Conservation (phyloP, 306 rosid species). For the Trifolium dubium region DNA sequence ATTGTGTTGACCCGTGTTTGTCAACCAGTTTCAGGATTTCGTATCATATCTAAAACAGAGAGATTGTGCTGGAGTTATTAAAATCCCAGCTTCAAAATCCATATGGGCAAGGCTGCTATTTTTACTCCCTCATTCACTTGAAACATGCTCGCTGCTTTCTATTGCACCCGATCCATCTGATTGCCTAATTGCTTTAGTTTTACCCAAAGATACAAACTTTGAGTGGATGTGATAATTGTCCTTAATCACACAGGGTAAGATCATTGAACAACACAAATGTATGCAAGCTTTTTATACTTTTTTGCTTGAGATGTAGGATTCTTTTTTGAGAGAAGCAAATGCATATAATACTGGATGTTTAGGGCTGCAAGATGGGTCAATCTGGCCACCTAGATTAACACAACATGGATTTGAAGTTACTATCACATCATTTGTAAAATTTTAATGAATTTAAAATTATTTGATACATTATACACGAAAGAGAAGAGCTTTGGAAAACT, state of each 20-base stretch:
- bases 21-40: constrained; percentile 92
- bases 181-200: constrained; percentile 81
- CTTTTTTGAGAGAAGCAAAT: constrained; percentile 1
- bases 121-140: constrained; percentile 82
- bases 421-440: background rate
- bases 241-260: constrained; percentile 19
- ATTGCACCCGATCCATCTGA: constrained; percentile 71
- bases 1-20: constrained; percentile 38
- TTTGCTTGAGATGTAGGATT: background rate
- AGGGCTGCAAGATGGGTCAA: background rate
- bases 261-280: constrained; percentile 14
- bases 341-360: background rate
- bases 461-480: background rate
- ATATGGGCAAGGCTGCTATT: constrained; percentile 95
- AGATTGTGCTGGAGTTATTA: constrained; percentile 96
- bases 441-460: background rate
- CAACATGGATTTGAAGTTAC: background rate
- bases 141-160: constrained; percentile 76
- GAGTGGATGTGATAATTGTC: constrained; percentile 71
- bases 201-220: constrained; percentile 90
- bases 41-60: constrained; percentile 90
- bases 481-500: constrained; percentile 20
- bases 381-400: background rate
- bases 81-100: constrained; percentile 76
- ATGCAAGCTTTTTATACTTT: background rate